Base-by-base conservation (phyloP, 768 basidiomycete species). In the Suillus bovinus region DNA sequence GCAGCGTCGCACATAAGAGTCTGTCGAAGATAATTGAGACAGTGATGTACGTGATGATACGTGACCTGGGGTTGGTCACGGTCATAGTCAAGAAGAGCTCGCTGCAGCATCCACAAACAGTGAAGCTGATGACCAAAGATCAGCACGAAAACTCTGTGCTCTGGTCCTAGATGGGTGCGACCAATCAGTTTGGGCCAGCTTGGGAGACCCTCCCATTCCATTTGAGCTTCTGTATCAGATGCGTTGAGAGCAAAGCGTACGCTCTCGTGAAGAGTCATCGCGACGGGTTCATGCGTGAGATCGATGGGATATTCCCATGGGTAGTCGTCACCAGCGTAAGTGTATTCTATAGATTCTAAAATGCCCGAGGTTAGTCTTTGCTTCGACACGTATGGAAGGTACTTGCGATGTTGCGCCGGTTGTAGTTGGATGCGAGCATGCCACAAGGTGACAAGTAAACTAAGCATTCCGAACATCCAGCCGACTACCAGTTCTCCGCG, bases 11-110 rank as follows among this genome's bases (percentile, higher is more conserved):
- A 80, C 29, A 80, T 62, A 22, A 76, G 58, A 2, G 70, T 71
- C 52, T 79, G 77, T 3, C 78, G 67, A 9, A 80, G 65, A 63
- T 80, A 80, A 56, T 76, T 73, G 5, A 79, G 58, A 60, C 79
- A 80, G 59, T 80, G 79, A 5, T 71, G 67, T 16, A 72, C 54
- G 46, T 78, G 77, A 50, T 50, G 49, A 17, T 5, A 10, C 20
- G 17, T 10, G 29, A 5, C 16, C 61, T 63, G 3, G 60, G 10
- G 27, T 24, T 47, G 1, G 22, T 47, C 46, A 55, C 66, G 14
- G 33, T 4, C 17, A 20, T 27, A 17, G 27, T 31, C 49, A 17
- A 50, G 17, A 10, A 50, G 49, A 29, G 29, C 49, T 31, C 10
- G 16, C 29, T 50, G 27, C 4, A 50, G 49, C 5, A 4, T 50